Evolutionary conservation across 2,329 filamentous ascomycete genomes (phyloP).

Genomic region (Beauveria australis): DNA sequence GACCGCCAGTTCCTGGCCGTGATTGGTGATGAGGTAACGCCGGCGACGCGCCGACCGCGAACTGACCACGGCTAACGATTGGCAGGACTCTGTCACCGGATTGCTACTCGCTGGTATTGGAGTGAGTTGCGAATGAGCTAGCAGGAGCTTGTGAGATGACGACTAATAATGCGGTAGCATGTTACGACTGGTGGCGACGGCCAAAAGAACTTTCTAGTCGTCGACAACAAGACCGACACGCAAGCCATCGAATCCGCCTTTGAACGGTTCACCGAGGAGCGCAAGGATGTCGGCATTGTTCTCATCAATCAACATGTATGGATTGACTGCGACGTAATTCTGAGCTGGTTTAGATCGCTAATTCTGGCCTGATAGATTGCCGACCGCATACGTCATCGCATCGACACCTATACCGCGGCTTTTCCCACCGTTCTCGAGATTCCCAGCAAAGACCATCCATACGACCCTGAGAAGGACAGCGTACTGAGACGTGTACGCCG

Average conservation of each 20-base stretch:
- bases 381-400: conserved; percentile 81
- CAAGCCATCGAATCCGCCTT: conserved; percentile 84
- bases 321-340: too few relatives aligned
- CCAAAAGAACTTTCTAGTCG: conserved; percentile 96
- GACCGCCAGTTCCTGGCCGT: conserved; percentile 95
- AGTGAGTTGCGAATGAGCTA: conserved; percentile 40
- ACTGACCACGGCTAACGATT: conserved; percentile 15
- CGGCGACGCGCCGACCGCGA: background rate
- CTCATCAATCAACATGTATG: conserved; percentile 96
- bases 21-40: conserved; percentile 82
- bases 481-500: conserved; percentile 77
- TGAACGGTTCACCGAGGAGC: conserved; percentile 74
- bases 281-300: conserved; percentile 95
- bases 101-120: conserved; percentile 92
- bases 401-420: conserved; percentile 87
- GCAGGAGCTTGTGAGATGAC: background rate
- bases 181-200: conserved; percentile 81
- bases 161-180: conserved; percentile 50
- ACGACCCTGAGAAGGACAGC: conserved; percentile 98
- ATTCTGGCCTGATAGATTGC: conserved; percentile 56
- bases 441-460: conserved; percentile 96
- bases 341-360: background rate
- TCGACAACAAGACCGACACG: conserved; percentile 88
- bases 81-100: conserved; percentile 88
- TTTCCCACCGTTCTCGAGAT: conserved; percentile 97